These are phyloP conservation scores for Collybia nuda DNA, from an alignment of 768 basidiomycete species.

Conservation along the genomic window DNA sequence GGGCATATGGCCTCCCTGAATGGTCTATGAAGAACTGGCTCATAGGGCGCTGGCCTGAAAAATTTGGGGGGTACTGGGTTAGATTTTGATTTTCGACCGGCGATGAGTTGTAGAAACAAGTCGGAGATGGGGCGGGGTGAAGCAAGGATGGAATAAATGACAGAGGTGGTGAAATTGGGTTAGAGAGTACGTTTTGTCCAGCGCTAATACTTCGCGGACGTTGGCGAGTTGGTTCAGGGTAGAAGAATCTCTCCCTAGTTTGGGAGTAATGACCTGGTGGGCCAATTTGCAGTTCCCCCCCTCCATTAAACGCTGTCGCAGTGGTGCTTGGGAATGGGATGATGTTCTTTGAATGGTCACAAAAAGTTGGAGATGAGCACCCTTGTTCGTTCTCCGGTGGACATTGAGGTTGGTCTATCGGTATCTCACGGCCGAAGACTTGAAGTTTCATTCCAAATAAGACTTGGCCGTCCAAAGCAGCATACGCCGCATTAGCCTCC, in stretches of 20 bases:
- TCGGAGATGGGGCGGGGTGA: slow-evolving; percentile 26
- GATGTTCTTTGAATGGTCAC: slow-evolving; percentile 4
- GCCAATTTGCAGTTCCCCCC: slow-evolving; percentile 17
- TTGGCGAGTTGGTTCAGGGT: slow-evolving; percentile 18
- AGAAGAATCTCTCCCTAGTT: slow-evolving; percentile 31
- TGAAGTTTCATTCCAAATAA: slow-evolving; percentile 54
- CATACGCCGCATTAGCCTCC: slow-evolving; percentile 51
- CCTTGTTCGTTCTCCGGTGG: no score
- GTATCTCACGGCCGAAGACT: slow-evolving; percentile 30
- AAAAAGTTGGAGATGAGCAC: no score
- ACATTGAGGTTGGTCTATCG: slow-evolving; percentile 2
- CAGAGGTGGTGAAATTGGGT: slow-evolving; percentile 10
- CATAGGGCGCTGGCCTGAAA: not conserved
- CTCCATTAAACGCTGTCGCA: slow-evolving; percentile 3
- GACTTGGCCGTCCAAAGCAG: slow-evolving; percentile 45
- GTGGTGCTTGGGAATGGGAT: slow-evolving; percentile 7
- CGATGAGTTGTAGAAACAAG: slow-evolving; percentile 31
- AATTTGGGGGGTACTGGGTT: slow-evolving; percentile 17
- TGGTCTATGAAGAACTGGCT: slow-evolving; percentile 40
- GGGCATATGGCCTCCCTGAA: slow-evolving; percentile 18
- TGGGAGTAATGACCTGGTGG: slow-evolving; percentile 32
- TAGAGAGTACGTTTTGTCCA: slow-evolving; percentile 20
- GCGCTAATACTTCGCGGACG: slow-evolving; percentile 25
- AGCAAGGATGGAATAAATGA: slow-evolving; percentile 5
- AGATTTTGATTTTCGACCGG: slow-evolving; percentile 27